Evolutionary conservation across 345 rosid species (phyloP).

Genomic region (Capsella bursapastoris): DNA sequence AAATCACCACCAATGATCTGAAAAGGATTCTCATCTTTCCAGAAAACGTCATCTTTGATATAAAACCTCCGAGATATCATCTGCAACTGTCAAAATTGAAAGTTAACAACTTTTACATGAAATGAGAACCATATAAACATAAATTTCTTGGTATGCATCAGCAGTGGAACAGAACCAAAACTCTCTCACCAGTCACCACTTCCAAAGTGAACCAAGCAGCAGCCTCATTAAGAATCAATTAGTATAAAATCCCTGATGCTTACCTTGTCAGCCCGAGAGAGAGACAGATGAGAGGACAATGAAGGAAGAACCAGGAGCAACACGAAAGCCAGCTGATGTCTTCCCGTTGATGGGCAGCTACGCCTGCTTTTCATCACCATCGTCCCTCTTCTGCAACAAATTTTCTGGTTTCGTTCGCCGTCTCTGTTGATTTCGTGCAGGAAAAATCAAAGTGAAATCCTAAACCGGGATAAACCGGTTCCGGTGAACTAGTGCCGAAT

Average conservation of each 20-base stretch:
- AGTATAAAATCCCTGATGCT: slow-evolving; percentile 9
- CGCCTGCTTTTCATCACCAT: slow-evolving; percentile 49
- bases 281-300: slow-evolving; percentile 42
- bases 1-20: slow-evolving; percentile 91
- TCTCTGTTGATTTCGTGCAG: slow-evolving; percentile 1
- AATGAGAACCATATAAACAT: slow-evolving; percentile 11
- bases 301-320: slow-evolving; percentile 57
- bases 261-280: slow-evolving; percentile 43
- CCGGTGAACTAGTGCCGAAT: not conserved
- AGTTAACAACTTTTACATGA: not conserved
- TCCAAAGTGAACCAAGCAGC: not conserved
- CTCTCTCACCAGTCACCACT: not conserved
- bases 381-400: slow-evolving; percentile 23
- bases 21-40: slow-evolving; percentile 76
- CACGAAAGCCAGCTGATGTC: not conserved
- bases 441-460: too few relatives aligned
- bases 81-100: slow-evolving; percentile 19
- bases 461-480: slow-evolving; percentile 18
- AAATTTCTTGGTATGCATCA: not conserved
- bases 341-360: slow-evolving; percentile 29
- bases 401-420: not conserved
- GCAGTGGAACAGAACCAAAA: not conserved
- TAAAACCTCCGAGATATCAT: slow-evolving; percentile 51
- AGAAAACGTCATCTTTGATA: slow-evolving; percentile 76
- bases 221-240: slow-evolving; percentile 6